A percentile compares a stretch with the other conserved stretches of the same genome.
Conservation (phyloP, 176 grass and related monocot genomes). For the Zizania latifolia region DNA sequence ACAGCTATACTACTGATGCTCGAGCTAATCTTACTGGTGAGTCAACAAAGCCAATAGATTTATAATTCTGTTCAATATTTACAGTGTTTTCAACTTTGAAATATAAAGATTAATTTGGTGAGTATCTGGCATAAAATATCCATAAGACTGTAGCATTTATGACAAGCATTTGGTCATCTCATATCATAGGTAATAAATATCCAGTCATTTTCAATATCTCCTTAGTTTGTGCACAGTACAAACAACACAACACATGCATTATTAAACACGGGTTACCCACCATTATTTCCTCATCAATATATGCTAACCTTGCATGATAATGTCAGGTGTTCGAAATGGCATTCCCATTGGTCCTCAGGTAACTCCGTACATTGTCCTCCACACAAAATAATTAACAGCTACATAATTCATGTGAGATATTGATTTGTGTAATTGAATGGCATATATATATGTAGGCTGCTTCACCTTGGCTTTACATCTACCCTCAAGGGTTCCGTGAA, state of each 20-base stretch:
- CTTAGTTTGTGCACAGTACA: no score
- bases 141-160: not conserved
- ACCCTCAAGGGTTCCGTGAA: conserved; percentile 41
- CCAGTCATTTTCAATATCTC: no score
- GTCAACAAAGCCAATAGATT: not conserved
- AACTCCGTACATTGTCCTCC: not conserved
- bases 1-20: conserved; percentile 25
- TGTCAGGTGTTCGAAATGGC: conserved; percentile 37
- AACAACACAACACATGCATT: no score
- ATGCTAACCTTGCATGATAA: not conserved
- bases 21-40: conserved; percentile 21
- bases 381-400: not conserved
- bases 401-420: not conserved
- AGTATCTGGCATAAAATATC: not conserved
- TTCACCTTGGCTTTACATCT: conserved; percentile 44
- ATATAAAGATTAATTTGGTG: no score
- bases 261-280: no score
- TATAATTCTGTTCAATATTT: not conserved
- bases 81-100: no score
- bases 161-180: not conserved
- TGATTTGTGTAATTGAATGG: not conserved
- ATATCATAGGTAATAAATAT: no score
- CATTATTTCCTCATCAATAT: not conserved
- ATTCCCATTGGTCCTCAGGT: conserved; percentile 46
- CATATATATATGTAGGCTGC: conserved; percentile 19